phyloP scores from a whole-genome alignment of 345 rosid species.

The Hirschfeldia incana region DNA sequence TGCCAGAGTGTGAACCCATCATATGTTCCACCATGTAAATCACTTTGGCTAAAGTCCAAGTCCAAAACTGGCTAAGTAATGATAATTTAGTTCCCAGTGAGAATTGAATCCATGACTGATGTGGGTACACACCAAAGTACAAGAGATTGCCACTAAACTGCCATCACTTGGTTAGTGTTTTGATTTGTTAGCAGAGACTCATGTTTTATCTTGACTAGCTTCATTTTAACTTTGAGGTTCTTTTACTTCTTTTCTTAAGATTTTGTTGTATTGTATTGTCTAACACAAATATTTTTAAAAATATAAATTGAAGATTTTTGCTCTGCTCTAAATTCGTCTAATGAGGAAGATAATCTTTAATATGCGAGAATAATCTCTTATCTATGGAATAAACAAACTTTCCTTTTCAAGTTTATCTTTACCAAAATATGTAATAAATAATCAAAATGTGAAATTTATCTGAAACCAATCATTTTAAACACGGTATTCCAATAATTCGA shows the following conservation, averaged over 20 bases:
- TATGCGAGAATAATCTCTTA: not conserved
- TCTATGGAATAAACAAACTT: not conserved
- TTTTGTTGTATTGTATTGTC: slow-evolving; percentile 28
- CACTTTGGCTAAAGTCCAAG: no score
- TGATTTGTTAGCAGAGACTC: slow-evolving; percentile 29
- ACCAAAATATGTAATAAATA: not conserved
- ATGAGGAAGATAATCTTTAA: not conserved
- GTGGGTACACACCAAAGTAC: no score
- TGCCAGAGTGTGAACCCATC: no score
- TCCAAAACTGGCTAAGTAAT: no score
- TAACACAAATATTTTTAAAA: not conserved
- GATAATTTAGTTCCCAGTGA: no score
- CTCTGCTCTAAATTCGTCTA: not conserved
- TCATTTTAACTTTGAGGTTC: not conserved
- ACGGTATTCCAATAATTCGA: not conserved
- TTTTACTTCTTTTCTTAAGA: not conserved
- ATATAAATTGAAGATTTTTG: slow-evolving; percentile 6
- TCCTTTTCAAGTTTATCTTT: not conserved
- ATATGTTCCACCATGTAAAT: no score
- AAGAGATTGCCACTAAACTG: no score
- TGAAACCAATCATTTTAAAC: not conserved
- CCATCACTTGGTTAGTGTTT: no score
- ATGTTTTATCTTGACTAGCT: slow-evolving; percentile 24
- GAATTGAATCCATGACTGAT: no score
- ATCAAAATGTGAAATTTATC: not conserved